Evolutionary conservation across 192 early-diverging fungal genomes (phyloP).

Genomic region (Backusella psychrophila): DNA sequence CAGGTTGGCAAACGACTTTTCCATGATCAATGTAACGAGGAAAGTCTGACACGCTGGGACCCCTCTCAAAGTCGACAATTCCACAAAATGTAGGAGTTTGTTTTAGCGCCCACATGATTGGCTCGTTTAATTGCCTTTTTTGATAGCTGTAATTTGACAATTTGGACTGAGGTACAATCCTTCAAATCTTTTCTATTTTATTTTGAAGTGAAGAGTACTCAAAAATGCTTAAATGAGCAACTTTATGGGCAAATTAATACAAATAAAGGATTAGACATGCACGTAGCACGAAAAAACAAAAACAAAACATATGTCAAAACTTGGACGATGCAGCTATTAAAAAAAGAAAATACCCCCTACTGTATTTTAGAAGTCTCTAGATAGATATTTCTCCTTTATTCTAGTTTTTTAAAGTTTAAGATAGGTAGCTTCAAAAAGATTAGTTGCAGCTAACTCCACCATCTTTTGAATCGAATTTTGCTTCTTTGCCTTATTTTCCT

Average conservation of each 20-base stretch:
- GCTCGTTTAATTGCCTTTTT: not conserved
- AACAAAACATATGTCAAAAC: not conserved
- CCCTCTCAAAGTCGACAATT: not conserved
- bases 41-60: slow-evolving; percentile 1
- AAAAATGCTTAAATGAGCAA: not conserved
- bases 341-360: not conserved
- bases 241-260: not conserved
- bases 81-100: not conserved
- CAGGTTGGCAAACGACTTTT: slow-evolving; percentile 36
- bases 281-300: not conserved
- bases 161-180: too few relatives aligned
- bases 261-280: not conserved
- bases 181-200: too few relatives aligned
- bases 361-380: not conserved
- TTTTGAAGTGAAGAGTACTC: too few relatives aligned
- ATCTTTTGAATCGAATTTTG: slow-evolving; percentile 20
- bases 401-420: not conserved
- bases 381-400: not conserved
- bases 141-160: not conserved
- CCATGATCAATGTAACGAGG: slow-evolving; percentile 8
- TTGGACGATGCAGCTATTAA: not conserved
- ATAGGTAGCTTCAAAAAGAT: slow-evolving; percentile 21
- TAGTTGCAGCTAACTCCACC: slow-evolving; percentile 25
- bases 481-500: slow-evolving; percentile 26
- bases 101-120: not conserved